Percentiles rank a stretch among this genome's conserved stretches.
Evolutionary conservation across 2,329 filamentous ascomycete genomes (phyloP).

Genomic region (Ceratocystis diversiconidia): DNA sequence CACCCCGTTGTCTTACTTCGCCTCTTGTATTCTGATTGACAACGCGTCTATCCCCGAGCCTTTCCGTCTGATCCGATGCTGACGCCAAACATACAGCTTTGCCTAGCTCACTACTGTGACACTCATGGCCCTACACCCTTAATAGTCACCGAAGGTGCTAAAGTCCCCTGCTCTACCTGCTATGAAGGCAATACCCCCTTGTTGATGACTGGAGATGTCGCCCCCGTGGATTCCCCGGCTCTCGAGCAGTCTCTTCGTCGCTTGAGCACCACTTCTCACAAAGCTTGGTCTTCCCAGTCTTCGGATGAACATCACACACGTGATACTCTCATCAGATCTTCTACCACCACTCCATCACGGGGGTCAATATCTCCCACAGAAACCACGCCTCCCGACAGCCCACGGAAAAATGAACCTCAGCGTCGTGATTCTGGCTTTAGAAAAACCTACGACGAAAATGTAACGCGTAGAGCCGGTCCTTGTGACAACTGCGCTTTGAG

Average conservation of each 20-base stretch:
- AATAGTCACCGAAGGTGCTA: conserved; percentile 54
- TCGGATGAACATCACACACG: conserved; percentile 21
- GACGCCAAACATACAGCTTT: conserved; percentile 38
- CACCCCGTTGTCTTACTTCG: not conserved
- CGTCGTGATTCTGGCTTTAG: conserved; percentile 46
- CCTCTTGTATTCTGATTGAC: not conserved
- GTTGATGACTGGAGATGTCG: conserved; percentile 9
- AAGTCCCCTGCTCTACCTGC: conserved; percentile 46
- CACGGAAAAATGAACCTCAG: conserved; percentile 28
- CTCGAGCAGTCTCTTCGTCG: conserved; percentile 12
- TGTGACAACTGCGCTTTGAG: conserved; percentile 58
- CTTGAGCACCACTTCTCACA: conserved; percentile 1
- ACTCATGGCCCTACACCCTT: conserved; percentile 54
- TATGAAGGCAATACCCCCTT: conserved; percentile 33
- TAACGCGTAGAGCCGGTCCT: conserved; percentile 47
- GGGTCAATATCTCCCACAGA: conserved; percentile 32
- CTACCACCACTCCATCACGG: conserved; percentile 25
- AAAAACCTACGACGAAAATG: conserved; percentile 51
- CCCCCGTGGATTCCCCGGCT: conserved; percentile 5
- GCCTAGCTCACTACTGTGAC: conserved; percentile 57
- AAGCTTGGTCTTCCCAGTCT: conserved; percentile 1
- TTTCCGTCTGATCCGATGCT: conserved; percentile 10
- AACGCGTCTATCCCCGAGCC: not conserved
- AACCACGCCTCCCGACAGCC: conserved; percentile 42
- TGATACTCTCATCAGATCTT: conserved; percentile 30